Percentiles rank a stretch among this genome's conserved stretches.
These are phyloP conservation scores for Botrytis deweyae DNA, from an alignment of 2,329 filamentous ascomycete genomes.

Conservation along the genomic window DNA sequence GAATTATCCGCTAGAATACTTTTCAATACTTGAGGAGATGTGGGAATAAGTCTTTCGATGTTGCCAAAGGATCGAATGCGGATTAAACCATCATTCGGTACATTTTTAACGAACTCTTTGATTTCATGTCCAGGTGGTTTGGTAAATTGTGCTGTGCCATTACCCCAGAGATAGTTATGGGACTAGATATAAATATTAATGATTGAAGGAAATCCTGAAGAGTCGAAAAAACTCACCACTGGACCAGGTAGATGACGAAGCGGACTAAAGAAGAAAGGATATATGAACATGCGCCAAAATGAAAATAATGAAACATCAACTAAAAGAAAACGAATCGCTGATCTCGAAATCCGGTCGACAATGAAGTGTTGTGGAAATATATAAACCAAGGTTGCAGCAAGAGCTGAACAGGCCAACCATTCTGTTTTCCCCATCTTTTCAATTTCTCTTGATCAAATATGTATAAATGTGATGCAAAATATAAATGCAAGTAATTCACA, in stretches of 20 bases:
- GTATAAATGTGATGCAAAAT: background rate
- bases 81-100: conserved; percentile 67
- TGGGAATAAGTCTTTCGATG: conserved; percentile 57
- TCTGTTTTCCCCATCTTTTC: conserved; percentile 13
- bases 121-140: conserved; percentile 23
- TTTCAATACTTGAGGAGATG: conserved; percentile 59
- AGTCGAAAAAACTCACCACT: conserved; percentile 17
- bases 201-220: background rate
- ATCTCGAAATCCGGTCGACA: conserved; percentile 13
- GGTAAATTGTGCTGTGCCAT: background rate
- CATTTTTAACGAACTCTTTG: conserved; percentile 45
- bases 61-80: conserved; percentile 63
- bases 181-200: conserved; percentile 1
- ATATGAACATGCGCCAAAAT: conserved; percentile 20
- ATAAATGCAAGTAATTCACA: background rate
- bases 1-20: conserved; percentile 67
- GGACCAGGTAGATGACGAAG: conserved; percentile 23
- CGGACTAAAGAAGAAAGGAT: conserved; percentile 26
- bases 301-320: background rate
- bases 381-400: conserved; percentile 14
- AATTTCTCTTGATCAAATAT: background rate
- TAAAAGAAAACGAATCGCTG: conserved; percentile 8
- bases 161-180: conserved; percentile 12
- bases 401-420: conserved; percentile 6
- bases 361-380: conserved; percentile 12